phyloP scores from a whole-genome alignment of 1,139 yeast species.

The Pichia kudriavzevii region DNA sequence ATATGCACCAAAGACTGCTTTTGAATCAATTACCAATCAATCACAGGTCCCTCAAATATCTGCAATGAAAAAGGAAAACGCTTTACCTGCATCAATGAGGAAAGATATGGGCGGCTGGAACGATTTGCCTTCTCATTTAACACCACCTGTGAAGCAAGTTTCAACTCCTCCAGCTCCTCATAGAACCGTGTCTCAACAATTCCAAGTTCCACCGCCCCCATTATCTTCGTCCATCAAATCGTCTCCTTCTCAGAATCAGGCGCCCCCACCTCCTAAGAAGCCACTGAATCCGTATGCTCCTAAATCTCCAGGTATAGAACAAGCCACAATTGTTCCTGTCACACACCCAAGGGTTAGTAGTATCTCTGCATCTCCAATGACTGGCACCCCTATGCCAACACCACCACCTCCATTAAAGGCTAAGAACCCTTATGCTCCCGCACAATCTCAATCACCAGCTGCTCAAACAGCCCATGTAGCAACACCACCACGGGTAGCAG shows the following conservation, averaged over 20 bases:
- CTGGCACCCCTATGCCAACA: constrained; percentile 21
- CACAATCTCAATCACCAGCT: constrained; percentile 27
- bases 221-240: constrained; percentile 21
- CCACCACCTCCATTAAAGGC: constrained; percentile 26
- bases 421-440: constrained; percentile 29
- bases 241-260: constrained; percentile 12
- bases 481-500: constrained; percentile 26
- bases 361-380: constrained; percentile 15
- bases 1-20: constrained; percentile 27
- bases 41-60: constrained; percentile 26
- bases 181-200: constrained; percentile 22
- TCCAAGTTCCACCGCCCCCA: constrained; percentile 26
- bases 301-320: constrained; percentile 20
- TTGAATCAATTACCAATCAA: constrained; percentile 25
- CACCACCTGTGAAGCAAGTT: constrained; percentile 21
- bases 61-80: constrained; percentile 8
- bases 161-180: constrained; percentile 17
- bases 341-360: constrained; percentile 9
- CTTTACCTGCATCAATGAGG: constrained; percentile 34
- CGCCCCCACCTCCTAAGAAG: constrained; percentile 8
- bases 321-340: constrained; percentile 18
- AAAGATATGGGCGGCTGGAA: constrained; percentile 88
- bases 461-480: constrained; percentile 28
- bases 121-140: constrained; percentile 73
- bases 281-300: constrained; percentile 26